Base-by-base conservation (phyloP, 805 yeast genomes). In the Saccharomycopsis vini region DNA sequence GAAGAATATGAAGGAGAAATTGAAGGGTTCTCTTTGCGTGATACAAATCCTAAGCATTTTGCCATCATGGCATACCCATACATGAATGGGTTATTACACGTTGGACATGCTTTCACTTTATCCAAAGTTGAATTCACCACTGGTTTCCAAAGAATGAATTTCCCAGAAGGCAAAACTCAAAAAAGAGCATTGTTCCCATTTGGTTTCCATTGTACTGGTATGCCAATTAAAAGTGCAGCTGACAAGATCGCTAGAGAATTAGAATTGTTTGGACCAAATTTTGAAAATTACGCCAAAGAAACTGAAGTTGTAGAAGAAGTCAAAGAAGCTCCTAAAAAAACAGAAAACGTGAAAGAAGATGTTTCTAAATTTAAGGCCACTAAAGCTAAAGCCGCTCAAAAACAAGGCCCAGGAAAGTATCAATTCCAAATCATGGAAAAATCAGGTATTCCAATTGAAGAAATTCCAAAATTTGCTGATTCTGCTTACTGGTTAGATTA, bases 161-260 rank as follows among this genome's bases (percentile, higher is more conserved):
- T 97, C 53, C 34, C 42, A 13, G 36, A 30, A 18, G 51, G 51
- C 29, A 20, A 30, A 23, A 19, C 46, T 19, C 46, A 42, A 24
- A 86, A 82, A 66, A 75, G 83, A 56, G 95, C 96, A 30, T 69
- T 89, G 49, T 92, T 86, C 68, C 97, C 98, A 41, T 73, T 92
- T 46, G 98, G 98, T 40, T 92, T 90, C 81, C 98, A 92, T 67
- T 92, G 98, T 75, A 92, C 98, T 29, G 98, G 98, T 72, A 83
- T 92, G 96, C 97, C 98, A 43, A 92, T 92, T 62, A 73, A 78
- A 61, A 90, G 97, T 23, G 75, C 95, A 57, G 97, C 98, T 40
- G 98, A 90, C 67, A 90, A 92, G 67, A 73, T 92, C 59, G 77
- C 77, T 59, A 79, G 98, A 63, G 98, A 92, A 70, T 71, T 89